Base-by-base conservation (phyloP, 352 stramenopile species). In the Sclerospora graminicola region DNA sequence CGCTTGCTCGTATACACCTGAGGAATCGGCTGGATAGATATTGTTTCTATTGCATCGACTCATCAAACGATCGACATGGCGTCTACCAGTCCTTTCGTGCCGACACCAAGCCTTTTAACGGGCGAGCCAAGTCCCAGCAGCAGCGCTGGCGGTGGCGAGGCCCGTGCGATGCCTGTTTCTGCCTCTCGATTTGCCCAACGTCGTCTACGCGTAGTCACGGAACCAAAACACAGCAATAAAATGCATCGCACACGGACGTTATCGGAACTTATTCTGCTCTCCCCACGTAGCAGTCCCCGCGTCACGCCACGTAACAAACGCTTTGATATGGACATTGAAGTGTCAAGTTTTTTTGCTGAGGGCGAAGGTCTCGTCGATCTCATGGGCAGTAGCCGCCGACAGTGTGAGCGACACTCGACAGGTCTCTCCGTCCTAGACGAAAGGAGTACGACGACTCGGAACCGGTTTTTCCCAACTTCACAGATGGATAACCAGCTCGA, bases 281-380 rank as follows among this genome's bases (percentile, higher is more conserved):
- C 78, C 1, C 75, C 78, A 7, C 74, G 69, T 33, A 71, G 57
- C 37, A 82, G 66, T 26, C 66, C 70, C 41, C 69, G 72, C 36
- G 54, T 85, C 31, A 69, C 60, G 20, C 60, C 66, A 7, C 60
- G 73, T 11, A 67, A 81, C 60, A 79, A 76, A 44, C 78, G 78
- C 8, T 74, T 89, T 38, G 78, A 85, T 48, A 89, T 89, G 78
- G 78, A 89, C 60, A 89, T 89, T 45, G 78, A 89, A 49, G 75
- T 89, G 4, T 80, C 63, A 28, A 55, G 57, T 41, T 68, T 66
- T 35, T 87, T 89, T 40, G 77, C 77, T 0, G 63, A 77, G n/a
- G 70, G 74, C 30, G 78, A 87, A 42, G 78, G 69, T 0, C 60
- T 76, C 5, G 73, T 87, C 20, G 73, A 89, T 49, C 54, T 89